Base-by-base conservation (phyloP, 169 alveolate species). In the Babesia sp. region DNA sequence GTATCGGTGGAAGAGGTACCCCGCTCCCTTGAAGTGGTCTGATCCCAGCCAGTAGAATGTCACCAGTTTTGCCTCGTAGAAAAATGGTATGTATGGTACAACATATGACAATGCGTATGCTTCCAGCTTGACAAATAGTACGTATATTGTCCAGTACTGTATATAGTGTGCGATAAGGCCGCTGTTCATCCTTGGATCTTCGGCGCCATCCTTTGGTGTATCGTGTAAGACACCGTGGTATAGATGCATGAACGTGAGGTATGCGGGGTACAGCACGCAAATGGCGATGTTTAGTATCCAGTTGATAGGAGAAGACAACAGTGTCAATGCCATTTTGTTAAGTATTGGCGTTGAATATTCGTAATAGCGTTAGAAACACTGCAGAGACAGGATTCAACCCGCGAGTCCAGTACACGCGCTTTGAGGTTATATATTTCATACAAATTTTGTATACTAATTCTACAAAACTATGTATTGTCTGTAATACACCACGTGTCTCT, bases 11-110 rank as follows among this genome's bases (percentile, higher is more conserved):
- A 70, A 88, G 24, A 88, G 51, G 56, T 84, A 88, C 16, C 93
- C 93, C 14, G 93, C 91, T 14, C 93, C 93, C 60, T 84, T 87
- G 80, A 88, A 88, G 39, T 85, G 78, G 45, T 83, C 90, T 31
- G 89, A 81, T 48, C 73, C 85, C 53, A 88, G 83, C 93, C 93
- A 88, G 71, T 63, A 88, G 69, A 88, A 88, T 50, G 71, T 39
- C 70, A 82, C 57, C 74, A 88, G 64, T 54, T 88, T 88, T 24
- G 72, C 28, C 60, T 88, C 93, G 57, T 63, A 79, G 63, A 73
- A 88, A 64, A 84, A 75, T n/a, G 93, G 93, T 14, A 85, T 37
- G 66, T 45, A 73, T 26, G 74, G 76, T 70, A 61, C 58, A 20
- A 83, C 14, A 54, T 68, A 73, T 4, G 42, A 42, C 54, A 83